Evolutionary conservation across 1,139 yeast species (phyloP).

Genomic region (Pichia sp.): DNA sequence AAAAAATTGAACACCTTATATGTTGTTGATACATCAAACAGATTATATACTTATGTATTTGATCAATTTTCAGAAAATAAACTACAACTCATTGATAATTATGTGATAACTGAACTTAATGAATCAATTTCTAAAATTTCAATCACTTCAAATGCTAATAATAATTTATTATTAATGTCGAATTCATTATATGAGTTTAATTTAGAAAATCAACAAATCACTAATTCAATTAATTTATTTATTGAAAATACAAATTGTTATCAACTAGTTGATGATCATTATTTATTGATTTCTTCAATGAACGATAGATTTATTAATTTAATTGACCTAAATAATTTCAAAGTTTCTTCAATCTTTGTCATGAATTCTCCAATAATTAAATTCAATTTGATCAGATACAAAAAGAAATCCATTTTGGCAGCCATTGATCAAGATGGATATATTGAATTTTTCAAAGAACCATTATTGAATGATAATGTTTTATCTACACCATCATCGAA

Average conservation of each 20-base stretch:
- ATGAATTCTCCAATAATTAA: constrained; percentile 10
- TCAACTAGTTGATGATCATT: constrained; percentile 25
- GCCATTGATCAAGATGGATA: constrained; percentile 33
- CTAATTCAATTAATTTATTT: constrained; percentile 32
- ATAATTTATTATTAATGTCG: constrained; percentile 29
- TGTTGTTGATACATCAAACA: constrained; percentile 12
- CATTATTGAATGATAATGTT: constrained; percentile 14
- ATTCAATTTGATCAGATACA: constrained; percentile 3
- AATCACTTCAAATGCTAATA: neutral
- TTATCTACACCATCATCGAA: constrained; percentile 4
- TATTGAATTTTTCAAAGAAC: constrained; percentile 31
- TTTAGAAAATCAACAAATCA: constrained; percentile 30
- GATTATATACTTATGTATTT: constrained; percentile 12
- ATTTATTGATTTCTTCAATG: constrained; percentile 59
- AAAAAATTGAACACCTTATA: neutral
- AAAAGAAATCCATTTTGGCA: constrained; percentile 22
- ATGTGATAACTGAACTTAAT: constrained; percentile 8
- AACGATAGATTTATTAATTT: constrained; percentile 77
- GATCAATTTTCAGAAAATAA: constrained; percentile 5
- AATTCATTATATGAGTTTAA: constrained; percentile 53
- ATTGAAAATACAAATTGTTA: constrained; percentile 30
- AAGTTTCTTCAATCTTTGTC: constrained; percentile 26
- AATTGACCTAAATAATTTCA: constrained; percentile 43
- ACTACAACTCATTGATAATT: constrained; percentile 1
- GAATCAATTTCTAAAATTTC: constrained; percentile 10